Evolutionary conservation across 1,139 yeast genomes (phyloP).

Genomic region (Pichia sp.): DNA sequence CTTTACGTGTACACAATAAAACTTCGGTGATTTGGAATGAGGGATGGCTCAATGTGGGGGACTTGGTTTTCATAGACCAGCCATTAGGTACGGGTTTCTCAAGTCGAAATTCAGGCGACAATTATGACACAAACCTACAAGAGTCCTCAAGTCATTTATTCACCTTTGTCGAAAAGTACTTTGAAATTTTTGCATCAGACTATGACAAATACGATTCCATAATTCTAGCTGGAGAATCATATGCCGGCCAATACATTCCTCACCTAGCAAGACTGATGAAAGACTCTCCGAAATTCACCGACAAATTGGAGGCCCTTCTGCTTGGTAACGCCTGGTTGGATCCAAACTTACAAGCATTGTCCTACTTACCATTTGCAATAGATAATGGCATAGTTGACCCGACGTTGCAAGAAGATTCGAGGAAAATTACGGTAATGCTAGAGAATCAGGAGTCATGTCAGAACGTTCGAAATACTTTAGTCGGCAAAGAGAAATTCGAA

Average conservation of each 20-base stretch:
- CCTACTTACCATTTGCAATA: slow-evolving; percentile 71
- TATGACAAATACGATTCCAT: slow-evolving; percentile 62
- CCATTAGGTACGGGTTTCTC: slow-evolving; percentile 95
- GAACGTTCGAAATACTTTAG: slow-evolving; percentile 38
- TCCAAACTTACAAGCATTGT: slow-evolving; percentile 76
- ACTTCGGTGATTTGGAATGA: slow-evolving; percentile 39
- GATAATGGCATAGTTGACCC: slow-evolving; percentile 52
- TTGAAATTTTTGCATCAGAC: slow-evolving; percentile 56
- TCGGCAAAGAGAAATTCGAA: slow-evolving; percentile 32
- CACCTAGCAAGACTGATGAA: slow-evolving; percentile 62
- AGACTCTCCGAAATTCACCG: slow-evolving; percentile 20
- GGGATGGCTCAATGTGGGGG: slow-evolving; percentile 84
- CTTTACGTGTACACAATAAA: slow-evolving; percentile 57
- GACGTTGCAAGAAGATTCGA: slow-evolving; percentile 27
- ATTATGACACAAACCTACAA: slow-evolving; percentile 54
- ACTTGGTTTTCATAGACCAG: slow-evolving; percentile 84
- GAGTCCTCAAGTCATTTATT: slow-evolving; percentile 60
- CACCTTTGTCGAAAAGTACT: slow-evolving; percentile 62
- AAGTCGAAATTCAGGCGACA: slow-evolving; percentile 45
- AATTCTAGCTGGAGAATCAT: slow-evolving; percentile 89
- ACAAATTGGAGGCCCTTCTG: slow-evolving; percentile 61
- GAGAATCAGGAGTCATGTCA: slow-evolving; percentile 61
- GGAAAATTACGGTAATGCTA: slow-evolving; percentile 36
- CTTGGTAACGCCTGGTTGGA: slow-evolving; percentile 98
- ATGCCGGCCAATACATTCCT: slow-evolving; percentile 96